phyloP scores from a whole-genome alignment of 2,329 filamentous ascomycete species.

The Dendrostoma leiphaemia region DNA sequence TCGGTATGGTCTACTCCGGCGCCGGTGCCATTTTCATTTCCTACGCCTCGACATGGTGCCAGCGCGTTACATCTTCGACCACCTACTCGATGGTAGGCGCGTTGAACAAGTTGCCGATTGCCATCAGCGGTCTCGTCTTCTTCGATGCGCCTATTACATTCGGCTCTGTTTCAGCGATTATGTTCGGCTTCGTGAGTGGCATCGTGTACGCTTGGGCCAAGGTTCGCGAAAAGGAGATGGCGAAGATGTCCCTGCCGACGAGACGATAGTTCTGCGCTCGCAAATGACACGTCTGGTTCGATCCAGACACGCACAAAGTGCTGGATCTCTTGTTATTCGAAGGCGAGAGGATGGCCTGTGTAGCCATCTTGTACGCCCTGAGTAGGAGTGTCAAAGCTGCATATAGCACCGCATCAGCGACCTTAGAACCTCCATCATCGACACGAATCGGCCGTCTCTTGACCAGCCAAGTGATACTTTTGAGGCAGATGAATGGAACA shows the following conservation, averaged over 20 bases:
- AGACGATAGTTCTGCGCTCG: not conserved
- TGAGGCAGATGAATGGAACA: no score
- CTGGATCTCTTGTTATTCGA: no score
- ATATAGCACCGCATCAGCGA: no score
- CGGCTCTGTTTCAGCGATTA: slow-evolving; percentile 87
- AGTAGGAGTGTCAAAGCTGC: not conserved
- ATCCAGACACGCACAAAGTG: slow-evolving; percentile 74
- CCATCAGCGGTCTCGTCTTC: slow-evolving; percentile 88
- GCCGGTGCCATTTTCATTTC: slow-evolving; percentile 95
- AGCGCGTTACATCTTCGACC: slow-evolving; percentile 93
- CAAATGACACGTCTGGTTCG: slow-evolving; percentile 32
- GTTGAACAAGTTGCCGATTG: slow-evolving; percentile 96
- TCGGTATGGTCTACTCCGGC: slow-evolving; percentile 92
- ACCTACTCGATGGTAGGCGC: slow-evolving; percentile 99
- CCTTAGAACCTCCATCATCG: not conserved
- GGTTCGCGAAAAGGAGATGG: slow-evolving; percentile 70
- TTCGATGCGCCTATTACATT: slow-evolving; percentile 93
- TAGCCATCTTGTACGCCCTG: slow-evolving; percentile 80
- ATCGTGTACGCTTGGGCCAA: slow-evolving; percentile 88
- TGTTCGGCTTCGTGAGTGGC: slow-evolving; percentile 86
- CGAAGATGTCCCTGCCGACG: slow-evolving; percentile 67
- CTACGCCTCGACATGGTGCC: slow-evolving; percentile 99
- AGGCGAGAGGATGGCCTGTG: no score
- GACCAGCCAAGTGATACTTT: no score
- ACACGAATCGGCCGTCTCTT: not conserved